Evolutionary conservation across 495 filamentous ascomycete genomes (phyloP).

Genomic region (Xylaria curta): DNA sequence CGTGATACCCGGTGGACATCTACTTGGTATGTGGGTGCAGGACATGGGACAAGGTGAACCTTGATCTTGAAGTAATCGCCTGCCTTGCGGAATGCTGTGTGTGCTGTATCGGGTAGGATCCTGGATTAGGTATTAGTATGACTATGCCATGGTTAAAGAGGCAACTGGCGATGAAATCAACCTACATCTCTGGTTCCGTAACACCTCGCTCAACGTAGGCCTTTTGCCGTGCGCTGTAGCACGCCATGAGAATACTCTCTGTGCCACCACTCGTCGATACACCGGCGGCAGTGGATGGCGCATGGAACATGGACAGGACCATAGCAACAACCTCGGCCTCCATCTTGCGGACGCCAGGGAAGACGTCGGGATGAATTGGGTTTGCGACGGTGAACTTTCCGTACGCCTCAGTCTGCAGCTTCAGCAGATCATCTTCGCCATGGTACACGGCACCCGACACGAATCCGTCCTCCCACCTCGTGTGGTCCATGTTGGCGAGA

Average conservation of each 20-base stretch:
- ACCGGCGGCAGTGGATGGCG: conserved; percentile 81
- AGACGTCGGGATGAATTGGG: conserved; percentile 98
- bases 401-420: conserved; percentile 90
- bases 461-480: conserved; percentile 92
- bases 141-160: neutral
- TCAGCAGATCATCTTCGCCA: conserved; percentile 81
- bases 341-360: conserved; percentile 98
- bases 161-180: neutral
- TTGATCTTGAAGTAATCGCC: conserved; percentile 95
- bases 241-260: conserved; percentile 96
- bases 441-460: conserved; percentile 98
- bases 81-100: conserved; percentile 96
- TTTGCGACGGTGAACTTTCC: conserved; percentile 94
- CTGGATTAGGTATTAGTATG: conserved; percentile 47
- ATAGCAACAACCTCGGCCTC: conserved; percentile 98
- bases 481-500: conserved; percentile 86
- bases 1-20: conserved; percentile 76
- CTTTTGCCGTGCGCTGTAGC: conserved; percentile 86
- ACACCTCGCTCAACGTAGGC: conserved; percentile 82
- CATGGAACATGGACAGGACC: conserved; percentile 91
- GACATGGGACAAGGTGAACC: conserved; percentile 86
- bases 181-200: conserved; percentile 93
- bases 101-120: conserved; percentile 92
- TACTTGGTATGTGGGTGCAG: conserved; percentile 84
- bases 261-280: conserved; percentile 93